Base-by-base conservation (phyloP, 345 rosid species). In the Combretum micranthum region DNA sequence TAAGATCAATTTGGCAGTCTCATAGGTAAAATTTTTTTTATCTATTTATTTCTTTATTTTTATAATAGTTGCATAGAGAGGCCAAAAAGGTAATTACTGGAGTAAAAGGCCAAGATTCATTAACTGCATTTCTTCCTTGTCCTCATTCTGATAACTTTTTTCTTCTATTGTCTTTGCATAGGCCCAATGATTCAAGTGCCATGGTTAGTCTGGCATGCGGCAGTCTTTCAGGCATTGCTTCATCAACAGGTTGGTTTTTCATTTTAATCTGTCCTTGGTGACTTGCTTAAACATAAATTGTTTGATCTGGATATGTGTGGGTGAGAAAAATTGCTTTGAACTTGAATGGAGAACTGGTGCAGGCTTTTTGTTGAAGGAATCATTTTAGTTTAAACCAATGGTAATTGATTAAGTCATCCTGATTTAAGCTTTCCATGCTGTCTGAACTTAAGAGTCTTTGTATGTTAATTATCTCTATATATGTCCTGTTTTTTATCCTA, bases 181-280 rank as follows among this genome's bases (percentile, higher is more conserved):
- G 99, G 88, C 87, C 87, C 10, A 55, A 67, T 55, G 99, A 93
- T 77, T 71, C 96, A 18, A 53, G 75, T 52, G 51, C 64, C 60
- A 51, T 74, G 63, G 82, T 72, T 47, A 78, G 95, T 72, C 90
- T 93, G 59, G 78, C 83, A 19, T 85, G 92, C 62, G 99, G 99
- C 64, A 83, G 99, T 77, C 81, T 93, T 66, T 91, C 96, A 11
- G 99, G 99, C 69, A 72, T 84, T 59, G 92, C 88, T 47, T 87
- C 99, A 61, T 93, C 99, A 54, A 87, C 96, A 53, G 96, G 96
- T 90, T 52, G 66, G 72, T 57, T 21, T n/a, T 59, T 59, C n/a
- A 8, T 8, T 39, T 61, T 13, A 20, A 4, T 0, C 21, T 26
- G 17, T 21, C 26, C 39, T 32, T 32, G 10, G 39, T 32, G 9